Evolutionary conservation across 176 grass and related monocot species (phyloP), one percentile per base, ranked within the genome.

Genomic region (Juncus effusus): DNA sequence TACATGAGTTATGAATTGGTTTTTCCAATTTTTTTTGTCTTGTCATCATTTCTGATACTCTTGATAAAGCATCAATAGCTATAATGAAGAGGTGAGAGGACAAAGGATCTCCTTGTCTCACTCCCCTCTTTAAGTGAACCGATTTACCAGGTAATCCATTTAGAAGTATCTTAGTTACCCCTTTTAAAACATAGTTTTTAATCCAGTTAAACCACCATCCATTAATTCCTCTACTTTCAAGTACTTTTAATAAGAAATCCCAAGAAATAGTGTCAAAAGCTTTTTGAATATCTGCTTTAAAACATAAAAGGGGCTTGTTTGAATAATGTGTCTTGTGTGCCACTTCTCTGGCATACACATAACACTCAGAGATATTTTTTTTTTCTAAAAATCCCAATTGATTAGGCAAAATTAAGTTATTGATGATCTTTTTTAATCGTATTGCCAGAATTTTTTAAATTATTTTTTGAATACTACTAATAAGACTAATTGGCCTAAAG

Each of bases 241-340:
- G 12, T 3, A 58, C 15, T 14, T 58, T 12, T 58, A 13, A 10
- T 19, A 58, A 13, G 13, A 58, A 58, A 2, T 14, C 12, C 54
- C 54, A 58, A 13, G 54, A 58, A 5, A 58, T 2, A 5, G 54
- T 58, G 13, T 58, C 54, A 19, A 58, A 58, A 2, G 54, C 54
- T 14, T 58, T 58, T 6, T 15, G 15, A 58, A 58, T 58, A 14
- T 58, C 54, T 58, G 54, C 54, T 14, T 58, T 58, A 14, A 58
- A 58, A 6, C 9, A 4, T 58, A n/a, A n/a, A 14, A 14, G 6
- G 6, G n/a, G n/a, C 6, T 58, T 14, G 9, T 19, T 58, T 3
- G 9, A 12, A 6, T 58, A 14, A 14, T 6, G 9, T 10, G 54
- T 5, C 2, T 6, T n/a, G 5, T n/a, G 11, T 6, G 3, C 12